Percentiles rank a stretch among this genome's conserved stretches.
These are phyloP conservation scores for Nasturtium officinale DNA, from an alignment of 345 rosid species.

Conservation along the genomic window DNA sequence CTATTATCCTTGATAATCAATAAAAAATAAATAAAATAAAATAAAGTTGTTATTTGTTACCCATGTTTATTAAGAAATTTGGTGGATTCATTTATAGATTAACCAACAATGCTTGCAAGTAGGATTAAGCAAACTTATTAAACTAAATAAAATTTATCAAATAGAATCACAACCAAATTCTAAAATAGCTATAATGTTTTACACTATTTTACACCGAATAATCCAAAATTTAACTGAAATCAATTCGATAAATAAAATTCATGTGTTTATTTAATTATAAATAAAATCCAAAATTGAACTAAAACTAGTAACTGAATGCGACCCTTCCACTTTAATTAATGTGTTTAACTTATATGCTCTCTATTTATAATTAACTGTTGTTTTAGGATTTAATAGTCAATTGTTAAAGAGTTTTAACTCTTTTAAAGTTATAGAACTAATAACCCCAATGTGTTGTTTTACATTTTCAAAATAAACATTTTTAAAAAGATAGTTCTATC, in stretches of 20 bases:
- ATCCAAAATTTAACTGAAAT: not conserved
- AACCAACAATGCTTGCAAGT: not conserved
- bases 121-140: too few relatives aligned
- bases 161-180: not conserved
- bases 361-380: too few relatives aligned
- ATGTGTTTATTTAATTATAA: too few relatives aligned
- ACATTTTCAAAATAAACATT: too few relatives aligned
- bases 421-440: too few relatives aligned
- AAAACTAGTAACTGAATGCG: not conserved
- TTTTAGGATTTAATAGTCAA: too few relatives aligned
- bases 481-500: too few relatives aligned
- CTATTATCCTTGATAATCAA: constrained; percentile 29
- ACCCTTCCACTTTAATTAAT: not conserved
- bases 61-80: not conserved
- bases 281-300: not conserved
- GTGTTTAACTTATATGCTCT: too few relatives aligned
- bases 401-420: too few relatives aligned
- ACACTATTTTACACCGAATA: not conserved
- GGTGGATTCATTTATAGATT: not conserved
- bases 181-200: not conserved
- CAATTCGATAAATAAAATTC: not conserved
- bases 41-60: not conserved
- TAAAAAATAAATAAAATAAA: not conserved
- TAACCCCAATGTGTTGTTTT: too few relatives aligned
- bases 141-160: not conserved